Conservation (phyloP, 768 basidiomycete species). For the Fistulinella prunicolor region DNA sequence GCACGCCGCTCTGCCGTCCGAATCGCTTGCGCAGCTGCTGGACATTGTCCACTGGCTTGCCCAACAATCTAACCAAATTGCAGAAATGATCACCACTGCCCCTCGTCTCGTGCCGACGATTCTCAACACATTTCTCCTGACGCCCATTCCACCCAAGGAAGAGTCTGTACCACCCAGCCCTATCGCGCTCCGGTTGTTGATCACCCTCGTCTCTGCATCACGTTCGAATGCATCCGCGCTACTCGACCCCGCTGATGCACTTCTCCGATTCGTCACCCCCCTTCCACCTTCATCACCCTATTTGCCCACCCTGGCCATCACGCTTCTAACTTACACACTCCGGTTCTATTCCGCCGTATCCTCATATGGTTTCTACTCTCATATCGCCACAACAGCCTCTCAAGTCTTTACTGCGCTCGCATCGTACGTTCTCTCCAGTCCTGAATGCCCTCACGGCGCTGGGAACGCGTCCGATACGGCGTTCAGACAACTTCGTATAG, state of each 20-base stretch:
- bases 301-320: constrained; percentile 33
- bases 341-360: constrained; percentile 63
- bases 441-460: constrained; percentile 18
- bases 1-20: constrained; percentile 42
- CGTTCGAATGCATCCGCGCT: constrained; percentile 63
- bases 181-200: constrained; percentile 55
- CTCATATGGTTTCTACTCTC: constrained; percentile 74
- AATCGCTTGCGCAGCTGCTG: constrained; percentile 56
- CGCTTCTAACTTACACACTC: constrained; percentile 57
- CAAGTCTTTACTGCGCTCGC: constrained; percentile 54
- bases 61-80: constrained; percentile 52
- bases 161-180: constrained; percentile 36
- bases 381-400: constrained; percentile 59
- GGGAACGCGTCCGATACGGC: neutral
- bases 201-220: constrained; percentile 57
- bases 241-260: constrained; percentile 54
- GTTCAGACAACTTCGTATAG: constrained; percentile 32
- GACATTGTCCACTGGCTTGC: constrained; percentile 60
- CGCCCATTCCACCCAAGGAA: constrained; percentile 44
- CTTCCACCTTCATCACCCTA: constrained; percentile 48
- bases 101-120: constrained; percentile 51
- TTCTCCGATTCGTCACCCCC: constrained; percentile 68
- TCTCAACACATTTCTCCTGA: constrained; percentile 55
- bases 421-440: constrained; percentile 40
- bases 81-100: constrained; percentile 49